Evolutionary conservation across 495 filamentous ascomycete genomes (phyloP), one percentile per base, ranked within the genome.

Genomic region (Talaromyces nanjingensis): DNA sequence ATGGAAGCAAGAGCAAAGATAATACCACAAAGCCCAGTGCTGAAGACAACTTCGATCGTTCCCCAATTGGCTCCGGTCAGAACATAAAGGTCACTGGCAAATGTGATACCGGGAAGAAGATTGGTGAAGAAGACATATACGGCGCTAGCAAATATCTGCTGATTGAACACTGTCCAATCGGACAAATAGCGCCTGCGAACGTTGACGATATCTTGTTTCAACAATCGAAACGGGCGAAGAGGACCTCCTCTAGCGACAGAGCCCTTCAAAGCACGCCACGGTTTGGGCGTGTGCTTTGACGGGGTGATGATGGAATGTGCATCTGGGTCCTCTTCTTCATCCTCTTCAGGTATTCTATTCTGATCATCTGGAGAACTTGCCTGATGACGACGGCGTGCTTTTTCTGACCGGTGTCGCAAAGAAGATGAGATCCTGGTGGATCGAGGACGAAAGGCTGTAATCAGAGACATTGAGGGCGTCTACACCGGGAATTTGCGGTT

Each of bases 61-160:
- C 87, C 88, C 81, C 86, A 91, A 60, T 78, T 87, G 67, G 81
- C 73, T 27, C 87, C 86, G 0, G 88, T 90, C 64, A 86, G 71
- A 0, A 85, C 83, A 67, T 89, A 88, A 37, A 90, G 70, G 69
- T 91, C 88, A 67, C 82, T 86, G 0, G 86, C 87, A 72, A 90
- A 91, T 0, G 88, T 90, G 67, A 91, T 89, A 2, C 88, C 87
- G 0, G 88, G 88, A 4, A 91, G 76, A 1, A 91, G 75, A 71
- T 91, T 91, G 16, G 87, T 90, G 65, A 91, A 91, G 72, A 90
- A 91, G 24, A 91, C 82, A 73, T 87, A 90, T 18, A 91, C 85
- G 2, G 88, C 86, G 54, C 84, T 87, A 11, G 88, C 88, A 65
- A 91, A 77, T 11, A 91, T 75, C 60, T 89, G 73, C 67, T 91